Percentiles rank a stretch among this genome's conserved stretches.
These are phyloP conservation scores for Pseudopithomyces maydicus DNA, from an alignment of 2,329 filamentous ascomycete species.

Conservation along the genomic window DNA sequence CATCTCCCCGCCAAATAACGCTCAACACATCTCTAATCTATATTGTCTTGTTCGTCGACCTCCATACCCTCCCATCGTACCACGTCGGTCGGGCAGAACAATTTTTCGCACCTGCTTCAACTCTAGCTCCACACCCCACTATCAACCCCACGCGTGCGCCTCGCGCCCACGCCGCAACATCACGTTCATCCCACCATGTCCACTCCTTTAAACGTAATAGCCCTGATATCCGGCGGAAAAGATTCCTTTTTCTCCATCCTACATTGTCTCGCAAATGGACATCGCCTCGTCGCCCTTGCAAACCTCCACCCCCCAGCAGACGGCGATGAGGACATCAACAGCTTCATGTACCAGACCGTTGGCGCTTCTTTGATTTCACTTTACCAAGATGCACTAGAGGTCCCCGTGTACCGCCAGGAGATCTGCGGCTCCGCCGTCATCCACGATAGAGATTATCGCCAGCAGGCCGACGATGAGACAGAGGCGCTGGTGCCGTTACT, in stretches of 20 bases:
- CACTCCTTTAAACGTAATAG: slow-evolving; percentile 67
- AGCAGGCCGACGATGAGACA: slow-evolving; percentile 71
- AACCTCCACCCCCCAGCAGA: slow-evolving; percentile 73
- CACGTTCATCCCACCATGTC: slow-evolving; percentile 20
- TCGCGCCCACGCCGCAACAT: neutral
- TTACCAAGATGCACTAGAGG: slow-evolving; percentile 76
- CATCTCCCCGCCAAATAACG: too few species aligned
- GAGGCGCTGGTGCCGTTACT: slow-evolving; percentile 84
- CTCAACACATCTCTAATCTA: neutral
- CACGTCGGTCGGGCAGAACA: neutral
- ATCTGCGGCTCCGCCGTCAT: slow-evolving; percentile 76
- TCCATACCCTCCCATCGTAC: neutral
- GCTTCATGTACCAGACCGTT: slow-evolving; percentile 99
- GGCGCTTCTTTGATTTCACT: slow-evolving; percentile 86
- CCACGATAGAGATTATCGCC: slow-evolving; percentile 71
- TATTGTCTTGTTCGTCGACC: neutral
- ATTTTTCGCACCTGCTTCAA: slow-evolving; percentile 1
- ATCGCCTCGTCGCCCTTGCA: slow-evolving; percentile 83
- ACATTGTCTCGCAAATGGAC: slow-evolving; percentile 86
- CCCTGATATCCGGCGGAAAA: slow-evolving; percentile 93
- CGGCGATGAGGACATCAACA: slow-evolving; percentile 76
- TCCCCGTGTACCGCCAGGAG: slow-evolving; percentile 81
- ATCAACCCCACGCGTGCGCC: neutral
- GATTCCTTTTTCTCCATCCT: slow-evolving; percentile 94
- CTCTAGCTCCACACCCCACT: slow-evolving; percentile 2